These are phyloP conservation scores for Gamarada debralockiae DNA, from an alignment of 495 filamentous ascomycete genomes.

Conservation along the genomic window DNA sequence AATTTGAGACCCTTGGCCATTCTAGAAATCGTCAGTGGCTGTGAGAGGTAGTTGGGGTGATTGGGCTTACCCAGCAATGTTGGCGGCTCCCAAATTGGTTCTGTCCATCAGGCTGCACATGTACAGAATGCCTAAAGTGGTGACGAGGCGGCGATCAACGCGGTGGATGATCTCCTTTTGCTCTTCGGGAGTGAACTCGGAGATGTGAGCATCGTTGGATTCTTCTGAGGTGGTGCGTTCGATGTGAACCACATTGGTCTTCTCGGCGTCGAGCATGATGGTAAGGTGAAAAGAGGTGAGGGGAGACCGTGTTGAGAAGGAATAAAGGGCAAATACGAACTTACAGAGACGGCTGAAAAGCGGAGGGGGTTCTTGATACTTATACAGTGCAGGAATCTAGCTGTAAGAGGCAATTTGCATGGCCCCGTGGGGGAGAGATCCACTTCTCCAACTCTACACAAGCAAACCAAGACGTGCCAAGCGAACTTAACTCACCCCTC, in stretches of 20 bases:
- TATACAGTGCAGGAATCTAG: no score
- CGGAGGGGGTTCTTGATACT: no score
- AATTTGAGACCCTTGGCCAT: no score
- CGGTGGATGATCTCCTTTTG: slow-evolving; percentile 50
- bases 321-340: not conserved
- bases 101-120: slow-evolving; percentile 67
- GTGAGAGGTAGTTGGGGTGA: no score
- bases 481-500: no score
- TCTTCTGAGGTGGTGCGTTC: slow-evolving; percentile 4
- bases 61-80: slow-evolving; percentile 56
- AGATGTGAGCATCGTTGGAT: slow-evolving; percentile 14
- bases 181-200: slow-evolving; percentile 31
- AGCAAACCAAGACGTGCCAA: no score
- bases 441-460: no score
- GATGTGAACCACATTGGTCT: slow-evolving; percentile 3
- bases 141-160: slow-evolving; percentile 60
- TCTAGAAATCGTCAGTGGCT: no score
- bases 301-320: not conserved
- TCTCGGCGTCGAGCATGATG: slow-evolving; percentile 11
- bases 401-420: no score
- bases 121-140: slow-evolving; percentile 62
- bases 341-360: not conserved
- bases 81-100: slow-evolving; percentile 61
- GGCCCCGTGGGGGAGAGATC: no score
- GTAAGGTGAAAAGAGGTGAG: no score